phyloP scores from a whole-genome alignment of 352 stramenopile genomes.

The Globisporangium megalacanthum region DNA sequence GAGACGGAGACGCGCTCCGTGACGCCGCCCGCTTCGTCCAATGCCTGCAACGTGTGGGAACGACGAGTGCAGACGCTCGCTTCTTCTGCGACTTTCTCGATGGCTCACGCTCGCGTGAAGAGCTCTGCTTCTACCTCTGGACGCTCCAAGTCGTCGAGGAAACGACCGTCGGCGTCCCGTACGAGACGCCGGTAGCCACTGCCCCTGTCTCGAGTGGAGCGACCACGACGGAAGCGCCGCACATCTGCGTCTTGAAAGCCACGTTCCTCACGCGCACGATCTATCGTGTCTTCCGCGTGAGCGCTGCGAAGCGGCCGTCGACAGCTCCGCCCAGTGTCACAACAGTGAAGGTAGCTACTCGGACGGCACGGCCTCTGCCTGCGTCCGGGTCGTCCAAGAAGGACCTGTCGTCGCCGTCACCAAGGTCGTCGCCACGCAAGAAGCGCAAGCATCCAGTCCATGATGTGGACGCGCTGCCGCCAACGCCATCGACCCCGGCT shows the following conservation, averaged over 20 bases:
- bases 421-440: slow-evolving; percentile 9
- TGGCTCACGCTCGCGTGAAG: slow-evolving; percentile 21
- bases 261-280: slow-evolving; percentile 44
- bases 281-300: slow-evolving; percentile 40
- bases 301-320: slow-evolving; percentile 9
- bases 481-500: not conserved
- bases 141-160: slow-evolving; percentile 42
- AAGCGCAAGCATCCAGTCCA: slow-evolving; percentile 7
- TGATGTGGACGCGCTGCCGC: not conserved
- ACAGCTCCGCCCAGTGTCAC: slow-evolving; percentile 2
- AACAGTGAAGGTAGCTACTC: too few species aligned
- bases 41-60: slow-evolving; percentile 25
- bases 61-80: slow-evolving; percentile 27
- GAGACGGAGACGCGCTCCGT: slow-evolving; percentile 22
- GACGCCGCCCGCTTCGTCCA: slow-evolving; percentile 34
- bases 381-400: slow-evolving; percentile 3
- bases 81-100: slow-evolving; percentile 64
- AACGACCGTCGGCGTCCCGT: slow-evolving; percentile 40
- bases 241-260: slow-evolving; percentile 48
- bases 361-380: not conserved
- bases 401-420: slow-evolving; percentile 6
- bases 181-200: slow-evolving; percentile 21
- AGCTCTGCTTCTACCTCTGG: slow-evolving; percentile 55
- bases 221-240: not conserved
- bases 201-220: not conserved